Evolutionary conservation across 768 basidiomycete species (phyloP).

Genomic region (Russula ochroleuca): DNA sequence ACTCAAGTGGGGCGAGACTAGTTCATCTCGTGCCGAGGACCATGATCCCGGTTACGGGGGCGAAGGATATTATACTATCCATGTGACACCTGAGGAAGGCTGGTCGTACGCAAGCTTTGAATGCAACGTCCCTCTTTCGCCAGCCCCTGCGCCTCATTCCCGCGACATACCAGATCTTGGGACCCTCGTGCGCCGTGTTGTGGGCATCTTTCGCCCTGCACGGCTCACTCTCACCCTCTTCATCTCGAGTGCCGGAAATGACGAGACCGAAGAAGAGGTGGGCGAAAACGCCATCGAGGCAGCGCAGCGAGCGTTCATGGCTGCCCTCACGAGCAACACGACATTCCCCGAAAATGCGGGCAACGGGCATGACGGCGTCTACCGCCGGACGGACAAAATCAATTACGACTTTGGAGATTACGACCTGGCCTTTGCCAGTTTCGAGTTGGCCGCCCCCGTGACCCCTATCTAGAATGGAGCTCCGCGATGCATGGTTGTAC

Average conservation of each 20-base stretch:
- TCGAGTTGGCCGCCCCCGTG: conserved; percentile 47
- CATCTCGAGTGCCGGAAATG: conserved; percentile 63
- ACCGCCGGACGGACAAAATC: conserved; percentile 91
- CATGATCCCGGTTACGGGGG: conserved; percentile 36
- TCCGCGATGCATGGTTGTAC: background rate
- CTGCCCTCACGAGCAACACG: conserved; percentile 44
- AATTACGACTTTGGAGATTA: conserved; percentile 97
- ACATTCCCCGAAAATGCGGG: conserved; percentile 9
- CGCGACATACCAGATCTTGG: conserved; percentile 65
- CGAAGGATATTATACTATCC: conserved; percentile 97
- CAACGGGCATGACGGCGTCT: conserved; percentile 38
- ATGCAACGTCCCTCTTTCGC: conserved; percentile 81
- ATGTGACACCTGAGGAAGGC: conserved; percentile 96
- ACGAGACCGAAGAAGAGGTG: conserved; percentile 41
- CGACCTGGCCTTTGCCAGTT: conserved; percentile 85
- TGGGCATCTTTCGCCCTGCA: conserved; percentile 88
- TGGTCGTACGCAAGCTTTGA: conserved; percentile 99
- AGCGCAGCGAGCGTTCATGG: conserved; percentile 68
- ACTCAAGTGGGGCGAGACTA: conserved; percentile 53
- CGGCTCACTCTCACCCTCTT: conserved; percentile 85
- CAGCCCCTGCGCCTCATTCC: conserved; percentile 36
- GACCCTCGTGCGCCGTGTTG: conserved; percentile 81
- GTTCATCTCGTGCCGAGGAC: conserved; percentile 29
- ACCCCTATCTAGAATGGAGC: conserved; percentile 14
- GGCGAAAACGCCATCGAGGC: conserved; percentile 60